These are phyloP conservation scores for Lonicera japonica DNA, from an alignment of 129 eudicot genomes.

Conservation along the genomic window DNA sequence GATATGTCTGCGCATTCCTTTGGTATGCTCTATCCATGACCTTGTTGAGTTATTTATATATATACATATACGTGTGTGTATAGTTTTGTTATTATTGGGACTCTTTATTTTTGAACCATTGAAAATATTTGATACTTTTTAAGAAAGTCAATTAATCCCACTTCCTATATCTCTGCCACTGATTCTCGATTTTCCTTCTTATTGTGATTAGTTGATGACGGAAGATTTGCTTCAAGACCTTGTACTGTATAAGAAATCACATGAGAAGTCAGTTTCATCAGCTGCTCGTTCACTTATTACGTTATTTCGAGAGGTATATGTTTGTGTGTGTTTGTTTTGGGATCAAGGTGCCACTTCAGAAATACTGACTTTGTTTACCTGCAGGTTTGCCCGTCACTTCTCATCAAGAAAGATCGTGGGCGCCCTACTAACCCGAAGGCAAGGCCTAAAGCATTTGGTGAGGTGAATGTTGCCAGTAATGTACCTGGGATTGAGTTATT, in stretches of 20 bases:
- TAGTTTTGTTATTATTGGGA: not conserved
- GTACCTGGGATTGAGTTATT: constrained; percentile 83
- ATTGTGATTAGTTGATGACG: constrained; percentile 68
- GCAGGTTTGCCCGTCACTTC: constrained; percentile 89
- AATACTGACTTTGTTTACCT: constrained; percentile 7
- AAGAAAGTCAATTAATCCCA: not conserved
- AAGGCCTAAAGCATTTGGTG: constrained; percentile 93
- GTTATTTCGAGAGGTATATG: constrained; percentile 81
- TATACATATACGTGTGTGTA: too few species aligned
- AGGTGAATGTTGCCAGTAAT: constrained; percentile 57
- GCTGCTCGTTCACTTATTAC: constrained; percentile 91
- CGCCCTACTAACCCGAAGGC: constrained; percentile 75
- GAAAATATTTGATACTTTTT: not conserved
- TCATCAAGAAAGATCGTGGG: constrained; percentile 88
- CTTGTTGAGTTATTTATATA: constrained; percentile 3
- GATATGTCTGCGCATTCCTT: constrained; percentile 89
- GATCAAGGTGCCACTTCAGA: constrained; percentile 5
- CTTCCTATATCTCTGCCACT: not conserved
- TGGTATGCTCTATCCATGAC: constrained; percentile 40
- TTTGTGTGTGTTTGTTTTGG: not conserved
- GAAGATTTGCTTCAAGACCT: constrained; percentile 98
- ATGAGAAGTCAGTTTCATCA: constrained; percentile 89
- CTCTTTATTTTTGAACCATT: not conserved
- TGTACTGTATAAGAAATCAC: constrained; percentile 74
- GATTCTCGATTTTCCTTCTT: constrained; percentile 6